phyloP scores from a whole-genome alignment of 176 grass and related monocot species.

The Phragmites australis region DNA sequence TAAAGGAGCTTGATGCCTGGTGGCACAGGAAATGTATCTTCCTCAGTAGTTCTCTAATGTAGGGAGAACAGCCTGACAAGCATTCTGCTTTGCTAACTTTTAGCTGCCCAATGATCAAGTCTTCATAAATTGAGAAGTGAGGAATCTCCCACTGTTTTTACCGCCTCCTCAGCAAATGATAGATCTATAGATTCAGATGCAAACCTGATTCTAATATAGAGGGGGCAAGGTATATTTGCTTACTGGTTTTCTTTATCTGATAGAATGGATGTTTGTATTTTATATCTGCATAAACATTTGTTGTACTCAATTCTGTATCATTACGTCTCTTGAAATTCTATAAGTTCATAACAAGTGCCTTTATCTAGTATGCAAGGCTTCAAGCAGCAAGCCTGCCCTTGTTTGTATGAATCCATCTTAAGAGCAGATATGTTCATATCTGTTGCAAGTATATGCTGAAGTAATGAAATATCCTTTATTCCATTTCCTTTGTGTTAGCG shows the following conservation, averaged over 20 bases:
- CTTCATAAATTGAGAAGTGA: slow-evolving; percentile 14
- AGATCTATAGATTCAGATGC: slow-evolving; percentile 29
- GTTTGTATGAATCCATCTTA: not conserved
- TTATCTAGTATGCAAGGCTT: not conserved
- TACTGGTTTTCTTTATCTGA: slow-evolving; percentile 30
- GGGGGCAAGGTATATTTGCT: slow-evolving; percentile 35
- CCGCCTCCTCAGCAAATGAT: slow-evolving; percentile 13
- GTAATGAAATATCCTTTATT: not conserved
- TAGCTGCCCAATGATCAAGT: not conserved
- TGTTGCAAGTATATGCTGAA: not conserved
- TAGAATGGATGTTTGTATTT: slow-evolving; percentile 15
- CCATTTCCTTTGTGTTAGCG: not conserved
- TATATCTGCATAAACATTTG: slow-evolving; percentile 27
- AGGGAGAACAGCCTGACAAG: slow-evolving; percentile 22
- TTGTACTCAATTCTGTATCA: slow-evolving; percentile 17
- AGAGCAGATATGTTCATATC: not conserved
- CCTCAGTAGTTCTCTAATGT: slow-evolving; percentile 12
- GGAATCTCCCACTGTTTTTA: not conserved
- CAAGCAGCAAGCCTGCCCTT: not conserved
- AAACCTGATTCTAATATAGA: slow-evolving; percentile 26
- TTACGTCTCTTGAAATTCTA: slow-evolving; percentile 4
- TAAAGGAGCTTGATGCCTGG: slow-evolving; percentile 11
- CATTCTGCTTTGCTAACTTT: slow-evolving; percentile 25
- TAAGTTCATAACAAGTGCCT: not conserved
- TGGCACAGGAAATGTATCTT: slow-evolving; percentile 14